These are phyloP conservation scores for Peterozyma toletana DNA, from an alignment of 805 yeast genomes.

Conservation along the genomic window DNA sequence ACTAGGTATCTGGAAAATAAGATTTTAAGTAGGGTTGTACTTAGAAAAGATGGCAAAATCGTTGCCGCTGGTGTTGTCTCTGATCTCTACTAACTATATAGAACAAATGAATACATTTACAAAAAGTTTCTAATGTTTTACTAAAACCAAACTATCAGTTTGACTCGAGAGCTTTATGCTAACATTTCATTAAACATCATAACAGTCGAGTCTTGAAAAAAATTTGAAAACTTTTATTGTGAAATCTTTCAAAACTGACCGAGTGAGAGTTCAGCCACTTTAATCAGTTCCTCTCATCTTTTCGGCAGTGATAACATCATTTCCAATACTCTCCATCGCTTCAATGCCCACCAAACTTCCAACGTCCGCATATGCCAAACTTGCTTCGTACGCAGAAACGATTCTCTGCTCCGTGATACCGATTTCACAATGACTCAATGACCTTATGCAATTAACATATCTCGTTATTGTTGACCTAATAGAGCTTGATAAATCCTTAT, in stretches of 20 bases:
- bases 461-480: slow-evolving; percentile 72
- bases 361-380: slow-evolving; percentile 64
- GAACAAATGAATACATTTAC: too few relatives aligned
- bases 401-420: slow-evolving; percentile 82
- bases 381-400: slow-evolving; percentile 80
- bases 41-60: slow-evolving; percentile 63
- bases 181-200: too few relatives aligned
- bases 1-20: slow-evolving; percentile 38
- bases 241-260: too few relatives aligned
- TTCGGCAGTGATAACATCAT: slow-evolving; percentile 62
- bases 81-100: not conserved
- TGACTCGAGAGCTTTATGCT: too few relatives aligned
- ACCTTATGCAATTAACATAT: slow-evolving; percentile 77
- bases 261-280: too few relatives aligned
- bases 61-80: slow-evolving; percentile 32
- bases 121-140: too few relatives aligned
- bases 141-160: too few relatives aligned
- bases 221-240: too few relatives aligned
- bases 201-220: too few relatives aligned
- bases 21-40: slow-evolving; percentile 58
- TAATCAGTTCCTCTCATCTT: slow-evolving; percentile 57
- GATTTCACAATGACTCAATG: slow-evolving; percentile 76
- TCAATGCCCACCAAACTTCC: slow-evolving; percentile 71
- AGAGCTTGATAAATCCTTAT: slow-evolving; percentile 48
- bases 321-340: slow-evolving; percentile 65